These are phyloP conservation scores for Scenedesmus sp. DNA, from an alignment of 163 green algal species.

Conservation along the genomic window DNA sequence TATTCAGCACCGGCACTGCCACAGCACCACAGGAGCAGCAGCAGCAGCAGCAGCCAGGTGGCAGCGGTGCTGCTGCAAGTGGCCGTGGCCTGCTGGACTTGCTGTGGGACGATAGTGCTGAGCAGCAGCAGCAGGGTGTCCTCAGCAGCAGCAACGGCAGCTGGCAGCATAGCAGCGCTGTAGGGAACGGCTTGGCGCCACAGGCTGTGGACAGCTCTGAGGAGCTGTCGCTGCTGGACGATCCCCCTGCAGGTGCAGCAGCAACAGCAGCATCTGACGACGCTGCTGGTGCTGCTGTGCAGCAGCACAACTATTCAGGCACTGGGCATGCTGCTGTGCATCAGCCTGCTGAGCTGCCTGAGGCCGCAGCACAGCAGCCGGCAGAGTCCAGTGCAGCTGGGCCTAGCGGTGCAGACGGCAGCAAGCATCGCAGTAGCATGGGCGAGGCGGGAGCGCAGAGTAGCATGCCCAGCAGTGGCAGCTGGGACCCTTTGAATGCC, in stretches of 20 bases:
- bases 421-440: not conserved
- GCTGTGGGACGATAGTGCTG: not conserved
- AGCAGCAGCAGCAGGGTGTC: not conserved
- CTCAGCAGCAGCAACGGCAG: not conserved
- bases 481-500: slow-evolving; percentile 12
- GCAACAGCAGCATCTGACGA: not conserved
- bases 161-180: not conserved
- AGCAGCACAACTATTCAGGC: not conserved
- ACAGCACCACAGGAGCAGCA: slow-evolving; percentile 8
- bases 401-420: not conserved
- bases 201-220: not conserved
- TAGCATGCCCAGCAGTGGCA: slow-evolving; percentile 5
- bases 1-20: not conserved
- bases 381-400: not conserved
- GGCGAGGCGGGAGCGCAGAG: not conserved
- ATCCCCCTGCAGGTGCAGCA: not conserved
- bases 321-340: not conserved
- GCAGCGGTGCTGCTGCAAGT: not conserved
- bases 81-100: not conserved
- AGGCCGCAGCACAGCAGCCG: not conserved
- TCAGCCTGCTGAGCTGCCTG: not conserved
- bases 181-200: not conserved
- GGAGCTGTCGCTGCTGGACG: not conserved
- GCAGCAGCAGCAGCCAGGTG: not conserved
- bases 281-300: not conserved